Conservation (phyloP, 176 grass and related monocot genomes). For the Pontederia paniculata region DNA sequence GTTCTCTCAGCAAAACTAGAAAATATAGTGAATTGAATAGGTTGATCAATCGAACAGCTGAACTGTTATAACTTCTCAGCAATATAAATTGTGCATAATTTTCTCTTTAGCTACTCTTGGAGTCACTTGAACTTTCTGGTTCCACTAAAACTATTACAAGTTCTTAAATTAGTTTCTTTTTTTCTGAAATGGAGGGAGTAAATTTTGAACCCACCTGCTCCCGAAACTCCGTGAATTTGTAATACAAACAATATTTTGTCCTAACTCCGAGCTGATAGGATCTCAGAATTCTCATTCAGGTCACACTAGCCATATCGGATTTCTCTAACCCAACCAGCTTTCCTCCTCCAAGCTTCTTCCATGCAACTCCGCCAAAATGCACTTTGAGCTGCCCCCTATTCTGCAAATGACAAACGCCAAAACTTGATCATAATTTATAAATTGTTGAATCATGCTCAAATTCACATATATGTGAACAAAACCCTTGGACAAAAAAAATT, state of each 20-base stretch:
- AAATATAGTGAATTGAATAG: too few relatives aligned
- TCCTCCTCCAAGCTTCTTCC: conserved; percentile 20
- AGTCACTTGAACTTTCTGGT: too few relatives aligned
- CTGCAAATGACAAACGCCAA: background rate
- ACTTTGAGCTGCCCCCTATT: conserved; percentile 8
- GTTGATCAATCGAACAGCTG: too few relatives aligned
- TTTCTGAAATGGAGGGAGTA: too few relatives aligned
- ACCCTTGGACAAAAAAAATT: background rate
- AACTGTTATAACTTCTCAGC: too few relatives aligned
- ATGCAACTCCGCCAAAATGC: conserved; percentile 13
- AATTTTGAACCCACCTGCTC: conserved; percentile 3
- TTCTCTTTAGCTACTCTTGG: too few relatives aligned
- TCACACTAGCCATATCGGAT: conserved; percentile 6
- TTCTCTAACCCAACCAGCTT: conserved; percentile 4
- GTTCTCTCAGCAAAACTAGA: too few relatives aligned
- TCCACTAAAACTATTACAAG: too few relatives aligned
- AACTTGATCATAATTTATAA: background rate
- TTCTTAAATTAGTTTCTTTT: too few relatives aligned
- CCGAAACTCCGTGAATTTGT: conserved; percentile 18
- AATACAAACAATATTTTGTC: conserved; percentile 15
- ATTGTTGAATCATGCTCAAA: background rate
- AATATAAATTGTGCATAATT: too few relatives aligned
- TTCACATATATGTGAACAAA: background rate
- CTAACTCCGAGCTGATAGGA: conserved; percentile 9
- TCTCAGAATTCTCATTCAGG: conserved; percentile 21